Conservation (phyloP, 129 eudicot genomes). For the Flaveria sonorensis region DNA sequence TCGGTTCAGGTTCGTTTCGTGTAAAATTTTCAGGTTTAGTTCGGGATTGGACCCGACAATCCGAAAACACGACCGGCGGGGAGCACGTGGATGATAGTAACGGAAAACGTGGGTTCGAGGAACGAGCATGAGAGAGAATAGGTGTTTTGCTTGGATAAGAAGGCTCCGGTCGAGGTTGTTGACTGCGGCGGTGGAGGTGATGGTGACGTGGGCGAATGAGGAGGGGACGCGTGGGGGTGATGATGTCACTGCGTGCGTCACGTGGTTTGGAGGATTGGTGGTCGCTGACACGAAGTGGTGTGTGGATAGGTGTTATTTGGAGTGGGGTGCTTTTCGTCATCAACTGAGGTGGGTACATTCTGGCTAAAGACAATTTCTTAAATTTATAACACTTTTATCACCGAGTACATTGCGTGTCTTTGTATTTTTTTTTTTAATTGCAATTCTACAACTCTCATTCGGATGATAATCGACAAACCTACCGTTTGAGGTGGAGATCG, state of each 20-base stretch:
- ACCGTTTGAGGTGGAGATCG: too few species aligned
- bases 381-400: too few species aligned
- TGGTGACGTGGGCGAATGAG: conserved; percentile 31
- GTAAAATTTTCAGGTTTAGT: too few species aligned
- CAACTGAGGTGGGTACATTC: conserved; percentile 22
- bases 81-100: conserved; percentile 34
- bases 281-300: not conserved
- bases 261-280: conserved; percentile 28
- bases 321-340: conserved; percentile 28
- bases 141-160: conserved; percentile 32
- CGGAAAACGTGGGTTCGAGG: conserved; percentile 41
- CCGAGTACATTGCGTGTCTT: too few species aligned
- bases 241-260: conserved; percentile 52
- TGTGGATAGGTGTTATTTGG: conserved; percentile 24
- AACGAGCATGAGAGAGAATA: conserved; percentile 30
- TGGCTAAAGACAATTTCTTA: too few species aligned
- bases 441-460: too few species aligned
- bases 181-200: not conserved
- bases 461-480: too few species aligned
- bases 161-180: conserved; percentile 13
- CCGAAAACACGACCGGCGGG: not conserved
- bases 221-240: conserved; percentile 33
- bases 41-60: too few species aligned
- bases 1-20: too few species aligned
- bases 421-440: too few species aligned